Conservation (phyloP, 768 basidiomycete genomes). For the Russula abietina region DNA sequence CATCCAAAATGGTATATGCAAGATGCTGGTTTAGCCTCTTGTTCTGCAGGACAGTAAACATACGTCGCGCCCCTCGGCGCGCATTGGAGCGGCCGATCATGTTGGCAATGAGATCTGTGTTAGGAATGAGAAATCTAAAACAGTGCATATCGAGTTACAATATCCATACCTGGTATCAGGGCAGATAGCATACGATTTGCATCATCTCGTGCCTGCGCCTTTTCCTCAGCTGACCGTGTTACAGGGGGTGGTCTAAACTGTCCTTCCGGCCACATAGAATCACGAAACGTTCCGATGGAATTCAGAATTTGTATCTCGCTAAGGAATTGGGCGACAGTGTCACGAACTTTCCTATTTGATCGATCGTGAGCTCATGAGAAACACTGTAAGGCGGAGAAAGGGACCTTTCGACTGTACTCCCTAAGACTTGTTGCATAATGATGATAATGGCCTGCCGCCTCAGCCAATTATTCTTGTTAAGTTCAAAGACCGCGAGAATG, state of each 20-base stretch:
- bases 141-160: neutral
- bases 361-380: neutral
- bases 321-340: conserved; percentile 57
- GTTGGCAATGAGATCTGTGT: conserved; percentile 84
- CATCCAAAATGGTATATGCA: conserved; percentile 80
- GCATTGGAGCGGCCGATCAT: conserved; percentile 98
- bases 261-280: conserved; percentile 83
- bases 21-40: conserved; percentile 92
- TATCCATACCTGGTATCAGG: conserved; percentile 73
- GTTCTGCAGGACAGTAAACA: conserved; percentile 93
- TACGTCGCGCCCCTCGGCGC: conserved; percentile 82
- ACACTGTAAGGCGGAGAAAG: neutral
- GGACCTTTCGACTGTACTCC: conserved; percentile 92
- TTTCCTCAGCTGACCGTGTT: conserved; percentile 78
- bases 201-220: conserved; percentile 70
- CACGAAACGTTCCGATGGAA: conserved; percentile 60
- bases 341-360: conserved; percentile 72
- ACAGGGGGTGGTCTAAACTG: conserved; percentile 51
- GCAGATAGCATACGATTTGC: conserved; percentile 88
- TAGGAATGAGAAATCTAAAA: neutral
- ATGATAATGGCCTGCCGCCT: conserved; percentile 93
- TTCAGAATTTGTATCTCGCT: conserved; percentile 67
- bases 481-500: conserved; percentile 86
- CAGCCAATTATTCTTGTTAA: conserved; percentile 96
- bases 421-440: conserved; percentile 91